Evolutionary conservation across 1,284 basidiomycete species (phyloP), one percentile per base, ranked within the genome.

Genomic region (Tilletia indica): DNA sequence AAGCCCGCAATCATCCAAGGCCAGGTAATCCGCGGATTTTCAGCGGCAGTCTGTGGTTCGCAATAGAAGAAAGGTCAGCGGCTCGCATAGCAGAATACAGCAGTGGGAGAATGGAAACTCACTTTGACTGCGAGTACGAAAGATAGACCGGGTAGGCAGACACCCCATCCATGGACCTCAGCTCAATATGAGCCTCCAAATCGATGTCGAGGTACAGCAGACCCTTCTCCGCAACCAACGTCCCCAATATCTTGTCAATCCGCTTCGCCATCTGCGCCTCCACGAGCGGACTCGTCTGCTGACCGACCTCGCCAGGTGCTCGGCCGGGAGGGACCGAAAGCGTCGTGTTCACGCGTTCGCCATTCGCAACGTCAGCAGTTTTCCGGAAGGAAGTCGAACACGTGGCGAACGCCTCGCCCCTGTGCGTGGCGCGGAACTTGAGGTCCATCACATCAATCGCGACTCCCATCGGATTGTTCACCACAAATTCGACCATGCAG

Each of bases 401-500:
- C 69, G 70, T 76, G 39, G 78, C 79, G 38, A 81, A 81, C 0
- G 78, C 77, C 67, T 72, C 54, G 67, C 75, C 76, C 58, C 73
- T 68, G 74, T 79, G 77, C 4, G 67, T 73, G 3, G 79, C 79
- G 63, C 73, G 73, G 69, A 81, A 79, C 5, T 72, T 72, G 68
- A 81, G 72, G 58, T 74, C 70, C 56, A 70, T 66, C 39, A 81
- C 69, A 64, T 79, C 74, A 56, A 81, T 78, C 3, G 74, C 71
- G 5, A 81, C 77, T 11, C 71, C 75, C 0, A 81, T 69, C 21
- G 79, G 79, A 58, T 81, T 81, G 69, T 74, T 77, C 63, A 81
- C 72, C 16, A 77, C 74, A 36, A 78, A 81, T 21, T 72, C 71
- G 19, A 77, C 76, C 19, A 78, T 76, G 11, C 80, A 75, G 34